Evolutionary conservation across 441 rosid genomes (phyloP).

Genomic region (Erodium texanum): DNA sequence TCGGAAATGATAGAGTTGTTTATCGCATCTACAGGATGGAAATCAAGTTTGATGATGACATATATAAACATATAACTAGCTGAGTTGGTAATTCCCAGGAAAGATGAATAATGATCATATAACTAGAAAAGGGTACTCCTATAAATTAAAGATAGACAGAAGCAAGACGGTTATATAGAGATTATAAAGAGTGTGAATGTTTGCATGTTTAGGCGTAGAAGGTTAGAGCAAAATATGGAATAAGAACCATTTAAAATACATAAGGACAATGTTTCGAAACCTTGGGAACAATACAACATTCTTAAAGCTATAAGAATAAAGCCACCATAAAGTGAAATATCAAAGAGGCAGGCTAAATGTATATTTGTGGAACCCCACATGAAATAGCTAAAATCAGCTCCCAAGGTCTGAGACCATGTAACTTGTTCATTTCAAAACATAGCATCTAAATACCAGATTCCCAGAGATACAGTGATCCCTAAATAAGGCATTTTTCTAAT

Average conservation of each 20-base stretch:
- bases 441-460: too few relatives aligned
- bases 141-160: not conserved
- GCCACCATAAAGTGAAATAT: too few relatives aligned
- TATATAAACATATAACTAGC: not conserved
- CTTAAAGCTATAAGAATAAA: not conserved
- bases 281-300: not conserved
- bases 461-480: too few relatives aligned
- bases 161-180: not conserved
- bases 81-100: not conserved
- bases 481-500: too few relatives aligned
- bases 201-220: not conserved
- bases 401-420: too few relatives aligned
- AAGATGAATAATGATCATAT: constrained; percentile 1
- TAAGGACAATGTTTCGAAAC: not conserved
- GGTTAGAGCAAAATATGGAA: not conserved
- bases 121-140: not conserved
- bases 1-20: constrained; percentile 32
- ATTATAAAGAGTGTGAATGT: not conserved
- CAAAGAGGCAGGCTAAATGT: too few relatives aligned
- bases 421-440: too few relatives aligned
- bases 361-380: too few relatives aligned
- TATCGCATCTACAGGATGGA: constrained; percentile 34
- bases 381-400: too few relatives aligned
- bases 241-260: not conserved
- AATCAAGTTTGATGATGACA: constrained; percentile 13